Evolutionary conservation across 2,329 filamentous ascomycete genomes (phyloP).

Genomic region (Penicillium sp.): DNA sequence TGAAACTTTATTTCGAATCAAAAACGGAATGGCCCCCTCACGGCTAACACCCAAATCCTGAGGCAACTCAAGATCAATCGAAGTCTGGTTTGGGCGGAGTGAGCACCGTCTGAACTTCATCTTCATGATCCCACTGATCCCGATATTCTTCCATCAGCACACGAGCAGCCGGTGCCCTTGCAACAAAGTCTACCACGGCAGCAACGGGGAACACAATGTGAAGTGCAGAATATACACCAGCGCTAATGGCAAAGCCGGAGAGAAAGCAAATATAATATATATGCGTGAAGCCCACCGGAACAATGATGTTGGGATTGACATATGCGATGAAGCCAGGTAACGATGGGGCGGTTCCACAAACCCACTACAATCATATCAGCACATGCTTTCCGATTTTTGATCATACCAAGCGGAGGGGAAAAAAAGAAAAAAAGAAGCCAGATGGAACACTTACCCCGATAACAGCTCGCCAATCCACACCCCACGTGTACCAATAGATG

Average conservation of each 20-base stretch:
- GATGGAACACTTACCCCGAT: constrained; percentile 23
- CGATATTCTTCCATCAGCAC: neutral
- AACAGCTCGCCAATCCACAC: constrained; percentile 26
- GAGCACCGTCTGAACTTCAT: neutral
- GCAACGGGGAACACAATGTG: constrained; percentile 16
- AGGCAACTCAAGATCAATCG: neutral
- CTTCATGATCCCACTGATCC: neutral
- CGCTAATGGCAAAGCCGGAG: constrained; percentile 17
- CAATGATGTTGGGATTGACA: constrained; percentile 34
- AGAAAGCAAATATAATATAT: constrained; percentile 28
- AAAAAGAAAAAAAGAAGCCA: too few relatives aligned
- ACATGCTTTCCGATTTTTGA: neutral
- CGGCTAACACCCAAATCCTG: neutral
- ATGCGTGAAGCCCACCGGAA: constrained; percentile 39
- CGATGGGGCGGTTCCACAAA: constrained; percentile 41
- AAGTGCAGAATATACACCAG: constrained; percentile 16
- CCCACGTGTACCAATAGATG: constrained; percentile 27
- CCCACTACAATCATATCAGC: constrained; percentile 33
- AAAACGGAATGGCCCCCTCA: neutral
- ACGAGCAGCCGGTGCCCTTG: neutral
- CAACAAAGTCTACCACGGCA: neutral
- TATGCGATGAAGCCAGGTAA: constrained; percentile 48
- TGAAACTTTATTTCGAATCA: too few relatives aligned
- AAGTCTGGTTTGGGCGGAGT: neutral
- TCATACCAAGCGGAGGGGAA: too few relatives aligned